Evolutionary conservation across 352 stramenopile genomes (phyloP), one percentile per base, ranked within the genome.

Genomic region (Globisporangium orthogonon): DNA sequence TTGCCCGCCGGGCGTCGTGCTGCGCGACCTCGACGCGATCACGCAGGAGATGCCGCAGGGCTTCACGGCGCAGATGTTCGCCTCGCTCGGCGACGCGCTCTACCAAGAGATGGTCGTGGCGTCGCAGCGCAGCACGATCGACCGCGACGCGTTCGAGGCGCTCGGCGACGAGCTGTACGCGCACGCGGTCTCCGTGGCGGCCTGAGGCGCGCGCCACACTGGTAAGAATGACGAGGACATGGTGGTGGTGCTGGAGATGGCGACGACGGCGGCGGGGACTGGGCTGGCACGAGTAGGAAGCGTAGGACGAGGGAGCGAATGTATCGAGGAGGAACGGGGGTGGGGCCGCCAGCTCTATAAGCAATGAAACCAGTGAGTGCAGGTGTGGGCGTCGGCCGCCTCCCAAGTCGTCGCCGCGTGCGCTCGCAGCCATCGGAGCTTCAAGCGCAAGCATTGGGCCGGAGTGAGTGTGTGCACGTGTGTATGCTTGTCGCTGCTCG

Each of bases 51-150:
- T 88, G 56, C 77, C 82, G 0, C 73, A 89, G 46, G 82, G 82
- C 14, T 92, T 92, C 59, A 85, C 79, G 31, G 61, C 82, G 17
- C 64, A 76, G 33, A 87, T 88, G 78, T 92, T 92, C 55, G 63
- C 63, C 7, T 68, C 71, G 46, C 58, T 92, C 18, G 82, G 82
- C n/a, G 73, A 87, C 56, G 78, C 71, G 29, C 60, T 90, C 43
- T 86, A 85, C 62, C 72, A 69, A 18, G 82, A 92, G 50, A 91
- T 91, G 76, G 48, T 78, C 17, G 61, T 64, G 43, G 60, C 74
- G 13, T 67, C 66, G 48, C 60, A 78, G 44, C 71, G 73, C 58
- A 73, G 73, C 46, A 64, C 60, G 6, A 80, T 87, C 56, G 73
- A 73, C 45, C 63, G 65, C 41, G 67, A 84, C 35, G 61, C 74